Percentiles rank a stretch among this genome's conserved stretches.
Evolutionary conservation across 2,329 filamentous ascomycete species (phyloP).

Genomic region (Fusarium guadeloupense): DNA sequence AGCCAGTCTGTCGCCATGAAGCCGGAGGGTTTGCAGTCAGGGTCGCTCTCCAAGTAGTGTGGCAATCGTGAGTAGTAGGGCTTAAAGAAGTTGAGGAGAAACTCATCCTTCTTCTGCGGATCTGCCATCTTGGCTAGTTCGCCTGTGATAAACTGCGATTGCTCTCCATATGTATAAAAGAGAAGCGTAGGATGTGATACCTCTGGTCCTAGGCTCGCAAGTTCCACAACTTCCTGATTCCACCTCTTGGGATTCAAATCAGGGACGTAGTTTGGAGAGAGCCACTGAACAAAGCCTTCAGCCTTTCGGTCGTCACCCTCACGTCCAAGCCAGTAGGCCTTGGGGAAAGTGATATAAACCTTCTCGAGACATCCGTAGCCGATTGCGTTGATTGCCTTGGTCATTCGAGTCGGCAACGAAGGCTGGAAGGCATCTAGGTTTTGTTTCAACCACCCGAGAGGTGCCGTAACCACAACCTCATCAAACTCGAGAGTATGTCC

Average conservation of each 20-base stretch:
- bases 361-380: slow-evolving; percentile 79
- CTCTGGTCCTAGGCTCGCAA: slow-evolving; percentile 69
- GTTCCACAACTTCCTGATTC: slow-evolving; percentile 81
- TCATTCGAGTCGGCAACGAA: slow-evolving; percentile 64
- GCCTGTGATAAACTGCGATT: slow-evolving; percentile 64
- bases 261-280: slow-evolving; percentile 72
- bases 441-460: slow-evolving; percentile 74
- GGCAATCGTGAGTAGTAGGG: slow-evolving; percentile 83
- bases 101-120: slow-evolving; percentile 59
- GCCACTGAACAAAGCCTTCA: slow-evolving; percentile 79
- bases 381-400: slow-evolving; percentile 69
- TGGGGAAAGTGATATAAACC: slow-evolving; percentile 76
- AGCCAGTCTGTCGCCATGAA: slow-evolving; percentile 81
- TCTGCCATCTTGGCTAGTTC: slow-evolving; percentile 53
- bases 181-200: slow-evolving; percentile 81
- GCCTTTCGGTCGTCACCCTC: slow-evolving; percentile 55
- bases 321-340: slow-evolving; percentile 73
- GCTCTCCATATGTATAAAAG: slow-evolving; percentile 79
- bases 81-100: slow-evolving; percentile 72
- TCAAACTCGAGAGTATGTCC: slow-evolving; percentile 65
- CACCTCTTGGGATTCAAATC: slow-evolving; percentile 70
- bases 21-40: slow-evolving; percentile 69
- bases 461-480: slow-evolving; percentile 73
- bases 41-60: slow-evolving; percentile 63
- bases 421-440: slow-evolving; percentile 70